A percentile compares a stretch with the other conserved stretches of the same genome.
phyloP scores from a whole-genome alignment of 2,329 filamentous ascomycete species.

The Dryadomyces quercivorus region DNA sequence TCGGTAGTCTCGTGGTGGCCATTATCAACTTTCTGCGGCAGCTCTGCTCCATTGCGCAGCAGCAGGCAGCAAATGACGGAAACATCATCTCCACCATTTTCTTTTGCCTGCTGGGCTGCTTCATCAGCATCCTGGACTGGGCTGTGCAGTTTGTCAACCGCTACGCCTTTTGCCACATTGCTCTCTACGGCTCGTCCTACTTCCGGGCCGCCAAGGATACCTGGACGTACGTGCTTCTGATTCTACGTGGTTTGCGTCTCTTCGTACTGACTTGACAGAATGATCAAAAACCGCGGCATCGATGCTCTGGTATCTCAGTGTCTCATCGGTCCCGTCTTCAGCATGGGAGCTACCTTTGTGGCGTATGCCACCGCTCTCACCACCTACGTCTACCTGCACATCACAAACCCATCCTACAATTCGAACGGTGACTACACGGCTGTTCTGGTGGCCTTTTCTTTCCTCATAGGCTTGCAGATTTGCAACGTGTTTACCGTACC shows the following conservation, averaged over 20 bases:
- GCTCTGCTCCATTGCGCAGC: slow-evolving; percentile 64
- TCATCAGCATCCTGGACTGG: slow-evolving; percentile 74
- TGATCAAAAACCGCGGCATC: slow-evolving; percentile 86
- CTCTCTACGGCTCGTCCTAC: slow-evolving; percentile 83
- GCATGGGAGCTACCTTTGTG: slow-evolving; percentile 71
- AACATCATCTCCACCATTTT: slow-evolving; percentile 54
- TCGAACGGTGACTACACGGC: slow-evolving; percentile 53
- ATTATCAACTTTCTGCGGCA: slow-evolving; percentile 79
- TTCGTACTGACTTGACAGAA: slow-evolving; percentile 22
- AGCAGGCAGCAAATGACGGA: slow-evolving; percentile 50
- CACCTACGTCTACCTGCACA: slow-evolving; percentile 75
- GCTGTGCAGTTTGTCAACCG: slow-evolving; percentile 79
- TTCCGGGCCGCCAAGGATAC: slow-evolving; percentile 79
- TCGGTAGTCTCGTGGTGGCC: slow-evolving; percentile 77
- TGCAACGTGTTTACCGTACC: slow-evolving; percentile 80
- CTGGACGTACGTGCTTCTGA: slow-evolving; percentile 42
- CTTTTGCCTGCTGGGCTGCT: slow-evolving; percentile 64
- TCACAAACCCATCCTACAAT: slow-evolving; percentile 75
- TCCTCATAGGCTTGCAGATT: slow-evolving; percentile 83
- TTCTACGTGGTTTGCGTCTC: not conserved
- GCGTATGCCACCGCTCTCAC: slow-evolving; percentile 72
- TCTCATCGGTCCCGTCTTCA: slow-evolving; percentile 61
- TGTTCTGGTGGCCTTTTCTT: slow-evolving; percentile 72
- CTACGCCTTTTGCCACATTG: slow-evolving; percentile 87
- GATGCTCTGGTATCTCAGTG: slow-evolving; percentile 86